A percentile compares a stretch with the other conserved stretches of the same genome.
Evolutionary conservation across 768 basidiomycete genomes (phyloP).

Genomic region (Tulasnella sp.): DNA sequence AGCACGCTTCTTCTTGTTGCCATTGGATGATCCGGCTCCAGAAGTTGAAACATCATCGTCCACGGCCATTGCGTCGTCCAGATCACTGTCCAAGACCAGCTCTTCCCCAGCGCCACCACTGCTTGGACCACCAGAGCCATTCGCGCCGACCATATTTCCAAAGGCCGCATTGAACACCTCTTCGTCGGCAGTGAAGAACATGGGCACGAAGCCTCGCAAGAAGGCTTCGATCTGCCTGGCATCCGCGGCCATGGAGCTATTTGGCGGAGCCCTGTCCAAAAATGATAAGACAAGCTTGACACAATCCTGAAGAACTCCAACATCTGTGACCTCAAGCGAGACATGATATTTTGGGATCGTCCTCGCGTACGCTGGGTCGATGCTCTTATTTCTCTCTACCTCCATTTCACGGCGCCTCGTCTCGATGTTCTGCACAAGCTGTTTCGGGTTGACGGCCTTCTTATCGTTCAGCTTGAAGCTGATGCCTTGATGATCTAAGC

Average conservation of each 20-base stretch:
- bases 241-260: slow-evolving; percentile 12
- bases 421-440: slow-evolving; percentile 75
- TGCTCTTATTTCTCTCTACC: slow-evolving; percentile 44
- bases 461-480: slow-evolving; percentile 95
- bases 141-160: slow-evolving; percentile 23
- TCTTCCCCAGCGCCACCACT: not conserved
- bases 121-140: slow-evolving; percentile 17
- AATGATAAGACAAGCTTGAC: slow-evolving; percentile 86
- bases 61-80: slow-evolving; percentile 22
- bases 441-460: slow-evolving; percentile 75
- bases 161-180: slow-evolving; percentile 35
- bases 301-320: slow-evolving; percentile 71
- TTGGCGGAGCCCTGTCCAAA: slow-evolving; percentile 59
- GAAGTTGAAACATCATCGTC: slow-evolving; percentile 24
- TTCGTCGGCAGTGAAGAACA: slow-evolving; percentile 49
- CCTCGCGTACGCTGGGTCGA: slow-evolving; percentile 19
- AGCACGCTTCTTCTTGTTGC: slow-evolving; percentile 38
- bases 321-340: slow-evolving; percentile 67
- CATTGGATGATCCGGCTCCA: slow-evolving; percentile 12
- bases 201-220: slow-evolving; percentile 72
- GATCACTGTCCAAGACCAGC: slow-evolving; percentile 16
- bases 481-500: slow-evolving; percentile 91
- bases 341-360: slow-evolving; percentile 44
- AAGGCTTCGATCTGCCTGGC: slow-evolving; percentile 65
- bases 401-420: slow-evolving; percentile 49